phyloP scores from a whole-genome alignment of 129 eudicot genomes.

The Deinandra increscens region DNA sequence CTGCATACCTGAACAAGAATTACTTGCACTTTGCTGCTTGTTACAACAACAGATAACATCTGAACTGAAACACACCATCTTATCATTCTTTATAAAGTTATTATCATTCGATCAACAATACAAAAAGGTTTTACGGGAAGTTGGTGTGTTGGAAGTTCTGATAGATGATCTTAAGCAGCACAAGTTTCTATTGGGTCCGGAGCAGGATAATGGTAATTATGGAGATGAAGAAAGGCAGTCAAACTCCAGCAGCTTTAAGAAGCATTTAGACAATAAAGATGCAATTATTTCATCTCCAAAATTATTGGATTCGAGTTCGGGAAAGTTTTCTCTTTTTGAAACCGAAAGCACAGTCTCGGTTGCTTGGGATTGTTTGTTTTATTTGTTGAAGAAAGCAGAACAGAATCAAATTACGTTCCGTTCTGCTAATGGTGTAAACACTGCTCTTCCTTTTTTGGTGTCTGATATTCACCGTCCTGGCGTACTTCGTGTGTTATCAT shows the following conservation, averaged over 20 bases:
- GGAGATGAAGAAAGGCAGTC: slow-evolving; percentile 57
- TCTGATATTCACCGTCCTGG: slow-evolving; percentile 89
- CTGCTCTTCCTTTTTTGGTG: slow-evolving; percentile 73
- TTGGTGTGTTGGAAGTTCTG: slow-evolving; percentile 92
- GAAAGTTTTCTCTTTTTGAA: slow-evolving; percentile 85
- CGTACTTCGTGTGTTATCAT: slow-evolving; percentile 86
- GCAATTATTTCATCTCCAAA: slow-evolving; percentile 90
- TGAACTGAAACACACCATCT: slow-evolving; percentile 68
- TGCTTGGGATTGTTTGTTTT: slow-evolving; percentile 92
- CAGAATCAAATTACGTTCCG: slow-evolving; percentile 92
- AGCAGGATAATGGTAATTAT: slow-evolving; percentile 42
- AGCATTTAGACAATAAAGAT: slow-evolving; percentile 76
- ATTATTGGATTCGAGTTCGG: slow-evolving; percentile 74
- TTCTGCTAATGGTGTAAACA: slow-evolving; percentile 72
- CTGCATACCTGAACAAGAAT: slow-evolving; percentile 92
- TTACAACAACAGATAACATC: slow-evolving; percentile 86
- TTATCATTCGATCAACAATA: slow-evolving; percentile 92
- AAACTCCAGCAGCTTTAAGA: slow-evolving; percentile 71
- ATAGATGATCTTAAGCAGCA: slow-evolving; percentile 91
- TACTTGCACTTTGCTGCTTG: slow-evolving; percentile 95
- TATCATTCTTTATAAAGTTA: slow-evolving; percentile 81
- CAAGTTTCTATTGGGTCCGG: slow-evolving; percentile 62
- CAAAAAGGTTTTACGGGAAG: slow-evolving; percentile 93
- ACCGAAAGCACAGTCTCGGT: slow-evolving; percentile 60
- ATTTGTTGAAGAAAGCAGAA: slow-evolving; percentile 85